Conservation (phyloP, 805 yeast genomes). For the Pichia nanzhaoensis region DNA sequence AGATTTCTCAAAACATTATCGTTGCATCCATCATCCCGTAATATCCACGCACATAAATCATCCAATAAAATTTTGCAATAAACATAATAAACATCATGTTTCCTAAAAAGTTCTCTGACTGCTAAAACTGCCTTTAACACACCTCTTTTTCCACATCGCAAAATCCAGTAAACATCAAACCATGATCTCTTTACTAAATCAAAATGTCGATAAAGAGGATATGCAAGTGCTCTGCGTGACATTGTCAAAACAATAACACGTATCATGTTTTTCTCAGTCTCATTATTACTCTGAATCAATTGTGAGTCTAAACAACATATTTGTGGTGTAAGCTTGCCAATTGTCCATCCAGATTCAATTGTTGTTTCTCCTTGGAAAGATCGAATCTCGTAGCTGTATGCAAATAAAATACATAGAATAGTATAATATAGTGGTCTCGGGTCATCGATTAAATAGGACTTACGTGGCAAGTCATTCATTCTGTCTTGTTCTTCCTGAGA, state of each 20-base stretch:
- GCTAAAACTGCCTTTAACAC: constrained; percentile 55
- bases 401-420: constrained; percentile 61
- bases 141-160: constrained; percentile 63
- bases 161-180: constrained; percentile 62
- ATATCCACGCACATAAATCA: constrained; percentile 72
- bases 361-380: constrained; percentile 65
- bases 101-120: constrained; percentile 67
- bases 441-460: constrained; percentile 49
- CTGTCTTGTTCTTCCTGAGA: constrained; percentile 54
- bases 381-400: constrained; percentile 67
- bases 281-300: constrained; percentile 33
- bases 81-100: constrained; percentile 77
- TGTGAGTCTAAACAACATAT: constrained; percentile 63
- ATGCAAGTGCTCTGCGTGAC: constrained; percentile 66
- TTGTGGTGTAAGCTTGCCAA: constrained; percentile 82
- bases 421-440: constrained; percentile 54
- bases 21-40: constrained; percentile 47
- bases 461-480: constrained; percentile 64
- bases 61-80: constrained; percentile 72
- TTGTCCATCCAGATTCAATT: constrained; percentile 89
- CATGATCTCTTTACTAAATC: constrained; percentile 55
- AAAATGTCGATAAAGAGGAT: constrained; percentile 74
- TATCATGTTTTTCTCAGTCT: constrained; percentile 34
- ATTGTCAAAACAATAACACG: constrained; percentile 52
- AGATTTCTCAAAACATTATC: constrained; percentile 54